Percentiles rank a stretch among this genome's conserved stretches.
Conservation (phyloP, 1,139 yeast genomes). For the Hyphopichia burtonii region DNA sequence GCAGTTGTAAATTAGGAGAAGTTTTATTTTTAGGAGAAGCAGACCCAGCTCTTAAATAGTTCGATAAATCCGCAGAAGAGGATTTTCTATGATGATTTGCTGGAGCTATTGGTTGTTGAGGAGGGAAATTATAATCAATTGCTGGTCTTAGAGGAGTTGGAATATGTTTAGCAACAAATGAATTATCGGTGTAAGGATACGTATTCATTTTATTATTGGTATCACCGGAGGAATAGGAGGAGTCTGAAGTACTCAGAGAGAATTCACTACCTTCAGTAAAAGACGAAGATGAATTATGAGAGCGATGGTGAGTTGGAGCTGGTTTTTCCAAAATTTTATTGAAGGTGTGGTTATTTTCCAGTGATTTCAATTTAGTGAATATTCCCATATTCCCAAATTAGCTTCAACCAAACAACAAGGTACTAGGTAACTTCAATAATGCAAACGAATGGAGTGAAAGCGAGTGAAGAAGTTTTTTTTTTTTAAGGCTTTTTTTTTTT, state of each 20-base stretch:
- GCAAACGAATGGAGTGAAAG: neutral
- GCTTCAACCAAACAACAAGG: too few relatives aligned
- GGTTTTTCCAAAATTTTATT: constrained; percentile 1
- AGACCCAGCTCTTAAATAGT: neutral
- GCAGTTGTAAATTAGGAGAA: neutral
- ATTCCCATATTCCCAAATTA: constrained; percentile 2
- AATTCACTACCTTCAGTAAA: constrained; percentile 29
- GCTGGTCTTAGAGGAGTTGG: constrained; percentile 11
- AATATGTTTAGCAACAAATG: constrained; percentile 6
- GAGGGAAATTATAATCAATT: constrained; percentile 3
- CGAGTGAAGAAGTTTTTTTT: too few relatives aligned
- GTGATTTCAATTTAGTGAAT: neutral
- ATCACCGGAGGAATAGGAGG: constrained; percentile 33
- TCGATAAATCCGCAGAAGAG: constrained; percentile 1
- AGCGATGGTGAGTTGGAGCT: constrained; percentile 7
- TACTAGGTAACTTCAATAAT: neutral
- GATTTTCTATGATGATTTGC: constrained; percentile 2
- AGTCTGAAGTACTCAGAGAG: constrained; percentile 31
- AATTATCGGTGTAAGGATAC: constrained; percentile 2
- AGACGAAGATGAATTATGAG: constrained; percentile 17
- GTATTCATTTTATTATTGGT: constrained; percentile 6
- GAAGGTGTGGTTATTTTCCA: neutral
- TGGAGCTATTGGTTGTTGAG: neutral
- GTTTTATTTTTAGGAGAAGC: constrained; percentile 1
- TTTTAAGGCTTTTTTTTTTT: too few relatives aligned